phyloP scores from a whole-genome alignment of 2,329 filamentous ascomycete genomes.

The Colletotrichum navitas region DNA sequence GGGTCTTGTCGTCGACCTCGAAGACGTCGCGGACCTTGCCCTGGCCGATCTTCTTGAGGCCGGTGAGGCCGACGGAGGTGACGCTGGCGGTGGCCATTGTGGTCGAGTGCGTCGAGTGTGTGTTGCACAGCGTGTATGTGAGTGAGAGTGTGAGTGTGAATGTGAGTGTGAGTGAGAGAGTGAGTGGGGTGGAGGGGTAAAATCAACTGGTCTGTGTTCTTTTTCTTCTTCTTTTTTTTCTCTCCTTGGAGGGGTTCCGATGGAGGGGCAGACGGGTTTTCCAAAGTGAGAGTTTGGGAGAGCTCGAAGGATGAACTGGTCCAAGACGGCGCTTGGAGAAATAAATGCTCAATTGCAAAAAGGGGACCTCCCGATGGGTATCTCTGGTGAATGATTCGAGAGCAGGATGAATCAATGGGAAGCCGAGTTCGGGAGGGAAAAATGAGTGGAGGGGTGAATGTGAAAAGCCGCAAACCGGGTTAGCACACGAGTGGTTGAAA shows the following conservation, averaged over 20 bases:
- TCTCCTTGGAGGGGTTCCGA: slow-evolving; percentile 1
- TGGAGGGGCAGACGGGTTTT: slow-evolving; percentile 10
- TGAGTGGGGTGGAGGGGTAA: slow-evolving; percentile 35
- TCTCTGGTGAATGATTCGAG: no score
- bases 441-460: no score
- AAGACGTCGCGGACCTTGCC: slow-evolving; percentile 88
- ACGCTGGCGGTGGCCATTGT: slow-evolving; percentile 36
- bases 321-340: not conserved
- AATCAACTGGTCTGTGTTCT: not conserved
- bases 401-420: no score
- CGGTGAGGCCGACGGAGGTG: slow-evolving; percentile 40
- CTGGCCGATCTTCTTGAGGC: slow-evolving; percentile 47
- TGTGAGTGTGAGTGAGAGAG: no score
- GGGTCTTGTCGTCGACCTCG: slow-evolving; percentile 74
- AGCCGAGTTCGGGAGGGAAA: no score
- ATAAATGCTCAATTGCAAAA: no score
- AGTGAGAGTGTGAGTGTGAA: not conserved
- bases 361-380: no score
- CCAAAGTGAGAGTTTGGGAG: not conserved
- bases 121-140: not conserved
- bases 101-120: not conserved
- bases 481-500: slow-evolving; percentile 24
- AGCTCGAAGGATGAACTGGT: not conserved
- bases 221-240: no score
- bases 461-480: not conserved